phyloP scores from a whole-genome alignment of 345 rosid species.

The Brassica napus region DNA sequence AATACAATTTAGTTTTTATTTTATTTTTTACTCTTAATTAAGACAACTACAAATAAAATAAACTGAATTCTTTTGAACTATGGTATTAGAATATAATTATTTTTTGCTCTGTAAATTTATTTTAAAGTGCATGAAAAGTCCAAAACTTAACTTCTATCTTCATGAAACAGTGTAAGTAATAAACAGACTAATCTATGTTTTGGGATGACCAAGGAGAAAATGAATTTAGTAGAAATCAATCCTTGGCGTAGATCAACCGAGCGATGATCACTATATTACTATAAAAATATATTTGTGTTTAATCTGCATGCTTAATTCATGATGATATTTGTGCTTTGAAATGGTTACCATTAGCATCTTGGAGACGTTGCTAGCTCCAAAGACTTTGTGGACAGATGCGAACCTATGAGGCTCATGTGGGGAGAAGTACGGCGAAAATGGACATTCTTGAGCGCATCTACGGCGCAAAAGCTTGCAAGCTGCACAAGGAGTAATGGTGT shows the following conservation, averaged over 20 bases:
- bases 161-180: no score
- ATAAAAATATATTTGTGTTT: not conserved
- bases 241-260: not conserved
- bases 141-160: no score
- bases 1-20: no score
- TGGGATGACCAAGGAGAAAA: not conserved
- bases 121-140: no score
- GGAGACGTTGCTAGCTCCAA: slow-evolving; percentile 98
- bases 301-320: not conserved
- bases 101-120: no score
- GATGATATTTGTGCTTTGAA: not conserved
- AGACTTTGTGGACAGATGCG: slow-evolving; percentile 92
- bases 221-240: not conserved
- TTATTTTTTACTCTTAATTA: no score
- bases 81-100: no score
- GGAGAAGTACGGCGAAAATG: slow-evolving; percentile 94
- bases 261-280: not conserved
- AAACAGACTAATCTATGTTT: no score
- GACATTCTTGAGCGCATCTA: slow-evolving; percentile 95
- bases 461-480: slow-evolving; percentile 94
- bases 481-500: slow-evolving; percentile 93
- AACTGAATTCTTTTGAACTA: no score
- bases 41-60: no score
- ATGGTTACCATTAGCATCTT: slow-evolving; percentile 78
- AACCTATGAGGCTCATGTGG: slow-evolving; percentile 96